phyloP scores from a whole-genome alignment of 768 basidiomycete species.

The Leucogyrophana mollusca region DNA sequence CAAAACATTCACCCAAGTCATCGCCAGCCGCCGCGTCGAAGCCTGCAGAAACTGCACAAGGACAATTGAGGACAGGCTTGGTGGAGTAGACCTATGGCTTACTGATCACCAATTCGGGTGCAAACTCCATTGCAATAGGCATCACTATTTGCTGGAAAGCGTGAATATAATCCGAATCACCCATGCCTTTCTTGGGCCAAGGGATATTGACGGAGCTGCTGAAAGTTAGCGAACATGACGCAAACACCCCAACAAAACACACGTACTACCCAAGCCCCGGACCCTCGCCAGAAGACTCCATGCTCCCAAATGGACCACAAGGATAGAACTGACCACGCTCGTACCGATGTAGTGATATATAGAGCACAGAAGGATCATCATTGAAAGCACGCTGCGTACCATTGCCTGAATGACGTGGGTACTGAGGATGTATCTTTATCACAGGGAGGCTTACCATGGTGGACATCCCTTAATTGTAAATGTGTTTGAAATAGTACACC shows the following conservation, averaged over 20 bases:
- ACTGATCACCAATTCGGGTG: slow-evolving; percentile 96
- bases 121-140: slow-evolving; percentile 97
- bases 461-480: slow-evolving; percentile 76
- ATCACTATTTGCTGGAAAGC: slow-evolving; percentile 95
- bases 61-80: background rate
- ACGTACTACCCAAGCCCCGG: slow-evolving; percentile 83
- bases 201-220: slow-evolving; percentile 92
- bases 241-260: slow-evolving; percentile 3
- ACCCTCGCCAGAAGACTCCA: slow-evolving; percentile 85
- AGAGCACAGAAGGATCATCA: slow-evolving; percentile 87
- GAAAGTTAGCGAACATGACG: slow-evolving; percentile 8
- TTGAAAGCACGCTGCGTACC: slow-evolving; percentile 97
- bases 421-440: slow-evolving; percentile 1
- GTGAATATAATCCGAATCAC: slow-evolving; percentile 93
- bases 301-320: slow-evolving; percentile 83
- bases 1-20: slow-evolving; percentile 85
- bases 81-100: slow-evolving; percentile 26
- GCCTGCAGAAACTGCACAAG: slow-evolving; percentile 82
- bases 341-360: slow-evolving; percentile 94
- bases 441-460: slow-evolving; percentile 65
- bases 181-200: slow-evolving; percentile 87
- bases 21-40: slow-evolving; percentile 97
- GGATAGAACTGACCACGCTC: slow-evolving; percentile 93
- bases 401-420: slow-evolving; percentile 61
- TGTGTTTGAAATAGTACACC: slow-evolving; percentile 7